Base-by-base conservation (phyloP, 768 basidiomycete genomes). In the Fomitopsis serialis region DNA sequence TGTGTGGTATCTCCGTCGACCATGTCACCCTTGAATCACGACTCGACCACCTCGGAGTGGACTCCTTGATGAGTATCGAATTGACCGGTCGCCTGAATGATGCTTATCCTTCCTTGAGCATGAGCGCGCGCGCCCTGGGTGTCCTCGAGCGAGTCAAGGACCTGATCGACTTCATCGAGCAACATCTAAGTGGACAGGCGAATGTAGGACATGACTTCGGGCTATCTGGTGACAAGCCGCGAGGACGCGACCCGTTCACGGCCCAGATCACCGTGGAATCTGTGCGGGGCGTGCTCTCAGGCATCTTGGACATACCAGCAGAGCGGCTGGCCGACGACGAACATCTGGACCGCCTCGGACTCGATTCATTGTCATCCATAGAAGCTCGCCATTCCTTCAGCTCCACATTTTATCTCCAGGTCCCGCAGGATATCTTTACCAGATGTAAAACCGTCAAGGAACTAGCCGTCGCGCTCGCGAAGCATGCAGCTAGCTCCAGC, bases 311-410 rank as follows among this genome's bases (percentile, higher is more conserved):
- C n/a, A 50, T 66, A 0, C 61, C 67, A 11, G 50, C 61, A 19
- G 58, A 65, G 2, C 69, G 71, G 17, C 69, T 87, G 23, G 53
- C 63, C 1, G 79, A 79, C 25, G 74, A 77, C 17, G 61, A 66
- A 0, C 74, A 79, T 21, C 68, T 88, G 8, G 72, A 71, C 17
- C 63, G 68, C 0, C 70, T 86, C 13, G 85, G 86, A 2, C 66
- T 87, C 21, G 84, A 87, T 58, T 87, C 85, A 1, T 65, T 89
- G 50, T 76, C 78, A 21, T 78, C 80, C 1, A 83, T 87, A 52
- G 87, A 89, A 58, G 76, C 75, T 32, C 70, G 78, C 7, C 75
- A 82, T 37, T 70, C 70, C 1, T 59, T 87, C 37, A 70, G 71
- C 54, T 65, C 66, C 4, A 71, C 73, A 45, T 72, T 75, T 48